Percentiles rank a stretch among this genome's conserved stretches.
phyloP scores from a whole-genome alignment of 257 asterid genomes.

The Nicotiana tomentosiformis region DNA sequence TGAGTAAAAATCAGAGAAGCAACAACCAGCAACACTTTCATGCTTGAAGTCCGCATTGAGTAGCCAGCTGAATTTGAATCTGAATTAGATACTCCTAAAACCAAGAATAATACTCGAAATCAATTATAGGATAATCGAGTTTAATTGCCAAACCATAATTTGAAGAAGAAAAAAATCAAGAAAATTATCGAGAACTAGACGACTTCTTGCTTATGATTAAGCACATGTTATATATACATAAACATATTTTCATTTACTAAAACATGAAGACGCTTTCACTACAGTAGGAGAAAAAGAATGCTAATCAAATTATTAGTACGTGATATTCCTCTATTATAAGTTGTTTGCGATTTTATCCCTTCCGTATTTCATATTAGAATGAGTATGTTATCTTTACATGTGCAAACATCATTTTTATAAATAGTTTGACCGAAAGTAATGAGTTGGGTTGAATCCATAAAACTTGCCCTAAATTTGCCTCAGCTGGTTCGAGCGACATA shows the following conservation, averaged over 20 bases:
- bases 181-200: background rate
- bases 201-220: no score
- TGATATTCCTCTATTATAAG: no score
- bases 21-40: background rate
- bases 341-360: no score
- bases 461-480: background rate
- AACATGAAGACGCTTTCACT: no score
- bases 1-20: conserved; percentile 16
- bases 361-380: no score
- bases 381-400: no score
- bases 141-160: no score
- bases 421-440: no score
- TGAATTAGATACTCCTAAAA: conserved; percentile 21
- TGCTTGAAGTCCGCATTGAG: conserved; percentile 2
- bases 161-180: background rate
- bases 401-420: no score
- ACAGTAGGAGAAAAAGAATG: background rate
- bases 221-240: no score
- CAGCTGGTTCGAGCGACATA: background rate
- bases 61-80: conserved; percentile 11
- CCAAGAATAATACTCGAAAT: background rate
- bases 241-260: no score
- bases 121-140: background rate
- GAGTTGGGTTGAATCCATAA: background rate
- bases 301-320: background rate